Percentiles rank a stretch among this genome's conserved stretches.
Evolutionary conservation across 2,329 filamentous ascomycete genomes (phyloP).

Genomic region (Pseudogymnoascus sp.): DNA sequence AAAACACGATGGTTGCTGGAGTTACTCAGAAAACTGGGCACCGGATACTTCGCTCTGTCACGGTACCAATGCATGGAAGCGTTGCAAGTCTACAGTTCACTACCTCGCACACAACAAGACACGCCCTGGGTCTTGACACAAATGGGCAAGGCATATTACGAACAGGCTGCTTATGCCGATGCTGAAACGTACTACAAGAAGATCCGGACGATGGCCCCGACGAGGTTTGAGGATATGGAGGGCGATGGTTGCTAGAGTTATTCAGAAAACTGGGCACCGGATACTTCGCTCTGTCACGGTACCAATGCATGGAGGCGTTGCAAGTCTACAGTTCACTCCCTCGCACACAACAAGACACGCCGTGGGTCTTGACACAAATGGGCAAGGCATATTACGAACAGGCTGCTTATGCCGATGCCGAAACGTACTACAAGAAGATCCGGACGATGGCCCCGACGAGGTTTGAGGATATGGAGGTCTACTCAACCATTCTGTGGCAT

Average conservation of each 20-base stretch:
- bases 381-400: constrained; percentile 89
- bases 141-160: constrained; percentile 84
- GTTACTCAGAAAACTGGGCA: constrained; percentile 71
- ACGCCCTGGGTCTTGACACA: constrained; percentile 91
- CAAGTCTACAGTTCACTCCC: constrained; percentile 65
- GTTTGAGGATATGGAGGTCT: constrained; percentile 93
- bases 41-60: constrained; percentile 68
- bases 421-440: constrained; percentile 75
- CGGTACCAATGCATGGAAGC: constrained; percentile 74
- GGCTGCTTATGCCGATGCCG: constrained; percentile 74
- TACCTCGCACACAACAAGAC: constrained; percentile 70
- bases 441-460: constrained; percentile 72
- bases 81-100: constrained; percentile 59
- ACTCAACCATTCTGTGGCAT: constrained; percentile 98
- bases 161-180: constrained; percentile 77
- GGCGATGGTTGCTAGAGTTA: too few species aligned
- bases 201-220: constrained; percentile 71
- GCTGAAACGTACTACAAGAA: constrained; percentile 80
- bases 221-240: constrained; percentile 89
- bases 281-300: constrained; percentile 70
- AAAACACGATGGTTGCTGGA: constrained; percentile 71
- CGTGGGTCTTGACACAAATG: constrained; percentile 87
- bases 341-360: constrained; percentile 71
- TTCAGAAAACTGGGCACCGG: constrained; percentile 74
- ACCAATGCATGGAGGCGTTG: constrained; percentile 69